Percentiles rank a stretch among this genome's conserved stretches.
Conservation (phyloP, 768 basidiomycete species). For the Auriscalpium vulgare region DNA sequence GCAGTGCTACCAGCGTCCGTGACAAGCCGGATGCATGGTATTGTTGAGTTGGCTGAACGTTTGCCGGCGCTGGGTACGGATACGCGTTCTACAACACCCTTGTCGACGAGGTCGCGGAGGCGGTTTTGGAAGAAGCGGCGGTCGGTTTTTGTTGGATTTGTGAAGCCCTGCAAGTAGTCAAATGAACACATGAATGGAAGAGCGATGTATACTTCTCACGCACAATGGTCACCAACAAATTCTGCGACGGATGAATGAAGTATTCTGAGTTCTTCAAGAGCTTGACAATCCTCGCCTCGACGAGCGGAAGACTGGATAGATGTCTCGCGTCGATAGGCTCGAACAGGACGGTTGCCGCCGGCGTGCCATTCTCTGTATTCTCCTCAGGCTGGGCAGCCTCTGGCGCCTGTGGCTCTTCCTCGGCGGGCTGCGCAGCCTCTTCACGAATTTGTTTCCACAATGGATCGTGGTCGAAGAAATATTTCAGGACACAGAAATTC, state of each 20-base stretch:
- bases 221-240: slow-evolving; percentile 73
- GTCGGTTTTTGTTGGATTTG: slow-evolving; percentile 65
- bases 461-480: slow-evolving; percentile 70
- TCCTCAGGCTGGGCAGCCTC: slow-evolving; percentile 29
- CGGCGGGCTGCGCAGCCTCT: slow-evolving; percentile 44
- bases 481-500: slow-evolving; percentile 74
- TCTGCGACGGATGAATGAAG: slow-evolving; percentile 61
- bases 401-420: slow-evolving; percentile 23
- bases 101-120: slow-evolving; percentile 62
- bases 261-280: slow-evolving; percentile 65
- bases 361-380: slow-evolving; percentile 16
- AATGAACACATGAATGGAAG: neutral
- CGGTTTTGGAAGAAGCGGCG: slow-evolving; percentile 78
- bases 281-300: slow-evolving; percentile 64
- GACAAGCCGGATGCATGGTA: slow-evolving; percentile 64
- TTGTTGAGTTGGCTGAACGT: slow-evolving; percentile 30
- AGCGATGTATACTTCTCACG: slow-evolving; percentile 18
- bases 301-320: slow-evolving; percentile 63
- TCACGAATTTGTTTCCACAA: slow-evolving; percentile 73
- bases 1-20: slow-evolving; percentile 28
- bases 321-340: slow-evolving; percentile 73
- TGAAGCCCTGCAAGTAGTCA: slow-evolving; percentile 50
- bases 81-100: slow-evolving; percentile 70
- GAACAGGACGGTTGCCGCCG: slow-evolving; percentile 36
- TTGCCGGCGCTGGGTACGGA: slow-evolving; percentile 53